Conservation (phyloP, 257 asterid genomes). For the Solanum medicagineum region DNA sequence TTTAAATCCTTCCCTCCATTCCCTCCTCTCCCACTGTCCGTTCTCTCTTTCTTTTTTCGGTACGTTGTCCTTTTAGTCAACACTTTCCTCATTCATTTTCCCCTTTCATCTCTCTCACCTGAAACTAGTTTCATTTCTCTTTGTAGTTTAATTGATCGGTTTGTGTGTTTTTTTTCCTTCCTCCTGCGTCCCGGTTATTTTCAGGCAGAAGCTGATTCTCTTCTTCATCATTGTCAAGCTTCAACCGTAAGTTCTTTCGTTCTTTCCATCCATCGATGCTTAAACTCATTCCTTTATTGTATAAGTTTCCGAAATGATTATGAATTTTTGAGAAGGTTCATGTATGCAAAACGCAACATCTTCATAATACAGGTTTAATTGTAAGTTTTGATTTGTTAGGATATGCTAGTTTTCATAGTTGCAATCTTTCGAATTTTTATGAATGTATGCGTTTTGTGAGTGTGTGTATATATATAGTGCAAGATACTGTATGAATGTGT, state of each 20-base stretch:
- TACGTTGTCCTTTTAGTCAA: neutral
- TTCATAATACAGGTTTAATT: no score
- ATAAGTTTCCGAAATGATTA: neutral
- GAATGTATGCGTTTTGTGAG: no score
- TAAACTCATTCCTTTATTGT: no score
- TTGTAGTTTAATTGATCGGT: neutral
- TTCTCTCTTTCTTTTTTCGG: neutral
- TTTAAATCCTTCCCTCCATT: conserved; percentile 18
- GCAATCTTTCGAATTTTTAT: no score
- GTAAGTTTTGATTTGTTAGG: neutral
- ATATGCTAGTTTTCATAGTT: no score
- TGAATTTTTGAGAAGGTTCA: neutral
- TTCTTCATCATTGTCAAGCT: neutral
- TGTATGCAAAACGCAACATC: neutral
- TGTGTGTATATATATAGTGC: neutral
- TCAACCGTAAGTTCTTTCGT: neutral
- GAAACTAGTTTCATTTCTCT: neutral
- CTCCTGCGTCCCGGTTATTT: neutral
- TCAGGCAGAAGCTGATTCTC: neutral
- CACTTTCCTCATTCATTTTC: neutral
- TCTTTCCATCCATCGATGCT: neutral
- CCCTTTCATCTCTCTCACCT: neutral
- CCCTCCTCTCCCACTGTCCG: neutral
- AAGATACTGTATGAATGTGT: neutral
- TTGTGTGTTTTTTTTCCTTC: neutral